Percentiles rank a stretch among this genome's conserved stretches.
Conservation (phyloP, 768 basidiomycete genomes). For the Russula sp. region DNA sequence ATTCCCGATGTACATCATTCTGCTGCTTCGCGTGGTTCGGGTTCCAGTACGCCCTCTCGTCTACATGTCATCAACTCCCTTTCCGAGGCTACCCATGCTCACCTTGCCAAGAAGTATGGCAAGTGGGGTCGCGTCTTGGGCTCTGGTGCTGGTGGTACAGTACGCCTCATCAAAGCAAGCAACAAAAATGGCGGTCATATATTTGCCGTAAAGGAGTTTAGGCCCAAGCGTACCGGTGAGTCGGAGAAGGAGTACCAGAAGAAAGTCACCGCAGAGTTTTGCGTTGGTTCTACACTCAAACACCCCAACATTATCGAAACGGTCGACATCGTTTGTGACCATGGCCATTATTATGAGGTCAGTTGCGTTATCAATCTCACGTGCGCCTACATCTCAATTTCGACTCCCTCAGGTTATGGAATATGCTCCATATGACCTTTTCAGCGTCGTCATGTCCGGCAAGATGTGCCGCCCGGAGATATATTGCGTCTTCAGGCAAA, state of each 20-base stretch:
- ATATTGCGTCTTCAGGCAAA: conserved; percentile 98
- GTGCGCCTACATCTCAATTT: conserved; percentile 8
- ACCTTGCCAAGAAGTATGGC: conserved; percentile 97
- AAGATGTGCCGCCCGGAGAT: conserved; percentile 98
- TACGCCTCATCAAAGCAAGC: conserved; percentile 86
- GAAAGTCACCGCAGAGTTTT: conserved; percentile 99
- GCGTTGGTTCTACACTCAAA: conserved; percentile 89
- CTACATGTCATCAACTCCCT: conserved; percentile 49
- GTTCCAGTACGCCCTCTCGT: conserved; percentile 13
- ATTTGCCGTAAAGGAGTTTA: conserved; percentile 97
- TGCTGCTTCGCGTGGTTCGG: conserved; percentile 8
- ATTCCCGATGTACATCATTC: conserved; percentile 8
- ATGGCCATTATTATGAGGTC: conserved; percentile 98
- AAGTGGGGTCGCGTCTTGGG: conserved; percentile 97
- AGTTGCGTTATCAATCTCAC: conserved; percentile 23
- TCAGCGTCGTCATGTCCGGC: conserved; percentile 98
- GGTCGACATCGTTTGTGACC: conserved; percentile 95
- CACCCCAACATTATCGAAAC: conserved; percentile 97
- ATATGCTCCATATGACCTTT: conserved; percentile 96
- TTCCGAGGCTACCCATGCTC: conserved; percentile 78
- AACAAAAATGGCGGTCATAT: conserved; percentile 75
- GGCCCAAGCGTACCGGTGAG: conserved; percentile 83
- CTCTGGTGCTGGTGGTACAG: conserved; percentile 96
- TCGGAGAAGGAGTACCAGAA: conserved; percentile 97
- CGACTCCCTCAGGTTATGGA: conserved; percentile 79